A percentile compares a stretch with the other conserved stretches of the same genome.
phyloP scores from a whole-genome alignment of 140 eudicot genomes.

The Ambrosia hybrid region DNA sequence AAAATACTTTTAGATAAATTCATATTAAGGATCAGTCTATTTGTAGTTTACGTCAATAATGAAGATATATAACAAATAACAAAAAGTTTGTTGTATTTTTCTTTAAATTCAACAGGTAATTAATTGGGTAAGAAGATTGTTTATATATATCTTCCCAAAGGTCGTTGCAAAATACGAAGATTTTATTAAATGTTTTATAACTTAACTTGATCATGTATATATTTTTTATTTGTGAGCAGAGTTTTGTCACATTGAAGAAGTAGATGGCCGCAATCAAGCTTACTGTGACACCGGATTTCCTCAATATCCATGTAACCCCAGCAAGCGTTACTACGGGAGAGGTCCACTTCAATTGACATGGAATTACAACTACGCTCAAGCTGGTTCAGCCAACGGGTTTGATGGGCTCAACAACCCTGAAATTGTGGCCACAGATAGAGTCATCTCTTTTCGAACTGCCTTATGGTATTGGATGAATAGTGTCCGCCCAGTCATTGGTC shows the following conservation, averaged over 20 bases:
- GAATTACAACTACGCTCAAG: slow-evolving; percentile 55
- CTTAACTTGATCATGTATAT: not conserved
- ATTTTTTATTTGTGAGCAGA: slow-evolving; percentile 18
- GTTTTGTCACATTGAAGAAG: slow-evolving; percentile 47
- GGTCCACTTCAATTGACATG: slow-evolving; percentile 50
- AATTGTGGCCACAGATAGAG: slow-evolving; percentile 35
- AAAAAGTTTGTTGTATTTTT: not conserved
- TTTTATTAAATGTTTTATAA: not conserved
- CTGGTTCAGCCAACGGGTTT: slow-evolving; percentile 40
- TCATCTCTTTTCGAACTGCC: slow-evolving; percentile 36
- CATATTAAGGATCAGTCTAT: too few species aligned
- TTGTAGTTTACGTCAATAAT: too few species aligned
- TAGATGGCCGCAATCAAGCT: slow-evolving; percentile 32
- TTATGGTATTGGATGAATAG: slow-evolving; percentile 54
- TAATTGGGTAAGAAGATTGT: not conserved
- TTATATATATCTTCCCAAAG: not conserved
- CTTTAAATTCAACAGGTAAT: too few species aligned
- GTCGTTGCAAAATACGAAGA: not conserved
- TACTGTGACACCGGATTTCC: slow-evolving; percentile 35
- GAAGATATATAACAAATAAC: too few species aligned
- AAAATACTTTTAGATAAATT: too few species aligned
- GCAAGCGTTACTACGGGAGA: slow-evolving; percentile 47
- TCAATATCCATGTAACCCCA: slow-evolving; percentile 40
- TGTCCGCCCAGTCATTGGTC: slow-evolving; percentile 38
- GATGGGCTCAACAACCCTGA: slow-evolving; percentile 53